A percentile compares a stretch with the other conserved stretches of the same genome.
These are phyloP conservation scores for Zasmidium cellare DNA, from an alignment of 2,329 filamentous ascomycete species.

Conservation along the genomic window DNA sequence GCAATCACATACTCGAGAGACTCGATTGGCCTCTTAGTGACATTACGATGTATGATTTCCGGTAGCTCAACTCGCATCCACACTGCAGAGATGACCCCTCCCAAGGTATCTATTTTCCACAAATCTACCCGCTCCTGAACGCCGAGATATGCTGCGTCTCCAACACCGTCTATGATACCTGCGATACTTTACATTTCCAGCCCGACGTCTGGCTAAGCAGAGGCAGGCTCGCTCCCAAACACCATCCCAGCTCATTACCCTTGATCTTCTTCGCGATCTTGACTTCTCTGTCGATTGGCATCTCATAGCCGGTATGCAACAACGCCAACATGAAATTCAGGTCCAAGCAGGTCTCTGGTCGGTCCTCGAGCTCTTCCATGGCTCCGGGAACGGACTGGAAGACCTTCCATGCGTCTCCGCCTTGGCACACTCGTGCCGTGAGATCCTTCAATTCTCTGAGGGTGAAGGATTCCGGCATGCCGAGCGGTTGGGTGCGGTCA, in stretches of 20 bases:
- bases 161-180: constrained; percentile 14
- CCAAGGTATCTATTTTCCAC: neutral
- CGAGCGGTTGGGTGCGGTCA: constrained; percentile 88
- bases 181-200: constrained; percentile 28
- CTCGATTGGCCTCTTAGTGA: too few relatives aligned
- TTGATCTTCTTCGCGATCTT: constrained; percentile 99
- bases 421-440: constrained; percentile 79
- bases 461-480: constrained; percentile 98
- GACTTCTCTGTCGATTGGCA: constrained; percentile 94
- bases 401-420: constrained; percentile 79
- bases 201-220: constrained; percentile 31
- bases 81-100: neutral
- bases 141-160: constrained; percentile 7
- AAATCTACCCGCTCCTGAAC: constrained; percentile 6
- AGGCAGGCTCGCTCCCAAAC: constrained; percentile 75
- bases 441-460: constrained; percentile 86
- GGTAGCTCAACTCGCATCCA: neutral
- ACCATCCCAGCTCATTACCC: constrained; percentile 95
- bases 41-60: too few relatives aligned
- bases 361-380: constrained; percentile 73
- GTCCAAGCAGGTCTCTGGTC: constrained; percentile 91
- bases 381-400: constrained; percentile 77
- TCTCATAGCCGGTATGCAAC: constrained; percentile 93
- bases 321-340: constrained; percentile 95
- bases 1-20: neutral